Evolutionary conservation across 306 rosid genomes (phyloP), one percentile per base, ranked within the genome.

Genomic region (Fragaria vesca): DNA sequence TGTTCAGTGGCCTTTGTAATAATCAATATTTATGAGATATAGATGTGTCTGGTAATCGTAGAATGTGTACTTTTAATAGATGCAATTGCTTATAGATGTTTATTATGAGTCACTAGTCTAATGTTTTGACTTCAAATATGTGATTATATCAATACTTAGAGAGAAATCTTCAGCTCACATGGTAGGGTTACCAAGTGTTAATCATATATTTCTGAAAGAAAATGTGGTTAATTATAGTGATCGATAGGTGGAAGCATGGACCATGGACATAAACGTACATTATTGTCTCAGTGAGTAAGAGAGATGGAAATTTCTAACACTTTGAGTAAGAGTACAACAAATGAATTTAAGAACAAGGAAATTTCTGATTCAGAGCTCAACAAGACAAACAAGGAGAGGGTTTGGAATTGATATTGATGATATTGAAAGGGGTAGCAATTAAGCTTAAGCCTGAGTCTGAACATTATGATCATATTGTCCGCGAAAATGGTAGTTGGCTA

Each of bases 71-170:
- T 40, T 32, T 15, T 63, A 34, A 21, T 63, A 60, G 67, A 73
- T 52, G 79, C 51, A 62, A 68, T 76, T 58, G 45, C 48, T 75
- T 55, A 75, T 73, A 72, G 81, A 75, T 71, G 58, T 69, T 75
- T 40, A 7, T 40, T 43, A 54, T 81, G 69, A 74, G 76, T 85
- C 77, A 82, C 84, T 18, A 78, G 54, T 84, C 68, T 73, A 78
- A 28, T 77, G 81, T 40, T 82, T 85, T 75, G 88, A 88, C 86
- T 89, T 85, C 81, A 61, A 70, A 67, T 47, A 72, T 73, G 77
- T 69, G 76, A 76, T 75, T 58, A 61, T 74, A 76, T 76, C 12
- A 21, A 21, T 21, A 21, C 62, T 55, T 57, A 43, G 65, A 58
- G 66, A 26, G 15, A 24, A 3, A 42, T 72, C 38, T 48, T 76